Percentiles rank a stretch among this genome's conserved stretches.
Evolutionary conservation across 2,329 filamentous ascomycete species (phyloP).

Genomic region (Alternaria triticina): DNA sequence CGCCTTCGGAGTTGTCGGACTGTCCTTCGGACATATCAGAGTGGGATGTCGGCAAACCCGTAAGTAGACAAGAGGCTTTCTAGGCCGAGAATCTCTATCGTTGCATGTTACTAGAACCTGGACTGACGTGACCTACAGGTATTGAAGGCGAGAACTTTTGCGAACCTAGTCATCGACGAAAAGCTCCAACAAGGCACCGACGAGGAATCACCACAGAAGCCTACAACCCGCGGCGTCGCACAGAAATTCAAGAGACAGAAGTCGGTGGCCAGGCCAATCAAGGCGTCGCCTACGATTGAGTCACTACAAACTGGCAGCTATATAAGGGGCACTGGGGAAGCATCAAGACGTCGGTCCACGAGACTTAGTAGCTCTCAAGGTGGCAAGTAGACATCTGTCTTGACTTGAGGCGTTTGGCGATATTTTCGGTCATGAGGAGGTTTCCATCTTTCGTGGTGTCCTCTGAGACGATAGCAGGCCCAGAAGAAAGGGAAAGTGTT

Average conservation of each 20-base stretch:
- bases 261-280: neutral
- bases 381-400: neutral
- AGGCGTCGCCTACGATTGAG: neutral
- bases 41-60: constrained; percentile 11
- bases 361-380: neutral
- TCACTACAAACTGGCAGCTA: neutral
- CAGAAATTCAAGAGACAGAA: constrained; percentile 10
- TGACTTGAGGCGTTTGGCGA: neutral
- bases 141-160: neutral
- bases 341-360: neutral
- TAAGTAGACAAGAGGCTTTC: neutral
- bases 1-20: constrained; percentile 18
- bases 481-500: neutral
- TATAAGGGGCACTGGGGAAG: neutral
- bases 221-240: constrained; percentile 7
- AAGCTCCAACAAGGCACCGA: neutral
- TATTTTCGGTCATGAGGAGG: neutral
- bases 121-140: neutral
- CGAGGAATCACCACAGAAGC: neutral
- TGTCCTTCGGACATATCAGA: constrained; percentile 27
- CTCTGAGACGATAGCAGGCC: neutral
- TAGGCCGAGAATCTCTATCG: neutral
- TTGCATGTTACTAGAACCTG: too few species aligned
- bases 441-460: neutral
- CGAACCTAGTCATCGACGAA: neutral